Base-by-base conservation (phyloP, 768 basidiomycete genomes). In the Calocybe gangraenosa region DNA sequence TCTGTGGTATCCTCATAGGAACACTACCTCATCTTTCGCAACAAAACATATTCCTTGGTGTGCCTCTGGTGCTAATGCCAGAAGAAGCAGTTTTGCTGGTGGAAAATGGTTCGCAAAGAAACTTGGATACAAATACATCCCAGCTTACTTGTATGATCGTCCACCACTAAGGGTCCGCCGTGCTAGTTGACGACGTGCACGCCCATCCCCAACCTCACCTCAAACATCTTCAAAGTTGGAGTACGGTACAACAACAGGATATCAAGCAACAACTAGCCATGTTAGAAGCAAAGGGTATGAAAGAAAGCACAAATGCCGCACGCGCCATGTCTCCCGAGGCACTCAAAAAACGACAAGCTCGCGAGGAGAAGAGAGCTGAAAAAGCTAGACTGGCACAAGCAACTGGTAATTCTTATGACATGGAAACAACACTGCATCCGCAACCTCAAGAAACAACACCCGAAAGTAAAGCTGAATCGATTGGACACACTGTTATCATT, bases 21-120 rank as follows among this genome's bases (percentile, higher is more conserved):
- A 98, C 96, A 1, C 78, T 99, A 11, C 94, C 96, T 2, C 92
- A 93, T 59, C 74, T 98, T 1, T 84, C 92, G 1, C 94, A 97
- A 57, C 96, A 99, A 65, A 99, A 99, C 69, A 80, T 87, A 2
- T 99, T 99, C 60, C 73, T 99, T 25, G 96, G 96, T 6, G 67
- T 92, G n/a, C 96, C 96, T 1, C 70, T 96, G 5, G 69, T 89
- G 7, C 70, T 98, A 1, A 79, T 90, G 65, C 90, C 92, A 0
- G 96, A 99, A 64, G 96, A 98, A 60, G 91, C 84, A 7, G 90
- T 89, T 9, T 72, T 94, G 23, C 80, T 98, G 5, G 79, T 97
- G 11, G 76, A 85, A 53, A 87, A 87, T 49, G 80, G 96, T 92
- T 48, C 41, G 74, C 20, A 31, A 28, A 37, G 31, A 17, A 9